Percentiles rank a stretch among this genome's conserved stretches.
Evolutionary conservation across 2,329 filamentous ascomycete genomes (phyloP).

Genomic region (Cercospora berteroae): DNA sequence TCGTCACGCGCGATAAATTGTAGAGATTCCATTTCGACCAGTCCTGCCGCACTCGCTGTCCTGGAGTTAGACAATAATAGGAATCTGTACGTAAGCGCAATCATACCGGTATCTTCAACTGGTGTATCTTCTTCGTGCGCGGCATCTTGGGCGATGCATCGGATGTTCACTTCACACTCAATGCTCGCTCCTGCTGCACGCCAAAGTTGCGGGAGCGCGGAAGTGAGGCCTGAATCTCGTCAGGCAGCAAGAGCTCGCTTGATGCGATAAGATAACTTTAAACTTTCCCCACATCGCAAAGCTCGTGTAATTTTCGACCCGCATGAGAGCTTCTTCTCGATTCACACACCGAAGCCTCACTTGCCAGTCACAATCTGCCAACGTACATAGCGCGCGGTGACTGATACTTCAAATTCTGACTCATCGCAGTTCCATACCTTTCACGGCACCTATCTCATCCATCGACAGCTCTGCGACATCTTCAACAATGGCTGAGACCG

Average conservation of each 20-base stretch:
- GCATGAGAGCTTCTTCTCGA: slow-evolving; percentile 2
- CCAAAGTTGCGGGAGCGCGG: slow-evolving; percentile 10
- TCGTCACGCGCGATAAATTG: slow-evolving; percentile 65
- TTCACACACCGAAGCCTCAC: slow-evolving; percentile 6
- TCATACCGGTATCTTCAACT: slow-evolving; percentile 52
- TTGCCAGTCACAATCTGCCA: neutral
- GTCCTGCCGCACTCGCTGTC: slow-evolving; percentile 85
- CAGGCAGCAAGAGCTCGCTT: slow-evolving; percentile 8
- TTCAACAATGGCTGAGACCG: slow-evolving; percentile 23
- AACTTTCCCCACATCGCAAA: slow-evolving; percentile 4
- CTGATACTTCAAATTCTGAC: neutral
- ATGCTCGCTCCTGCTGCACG: neutral
- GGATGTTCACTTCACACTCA: neutral
- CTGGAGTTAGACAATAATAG: slow-evolving; percentile 12
- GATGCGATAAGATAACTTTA: slow-evolving; percentile 1
- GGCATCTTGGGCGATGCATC: slow-evolving; percentile 26
- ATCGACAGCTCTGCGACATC: neutral
- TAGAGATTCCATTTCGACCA: slow-evolving; percentile 91
- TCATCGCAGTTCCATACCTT: neutral
- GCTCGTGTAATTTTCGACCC: slow-evolving; percentile 9
- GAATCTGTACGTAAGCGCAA: neutral
- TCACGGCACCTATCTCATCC: slow-evolving; percentile 10
- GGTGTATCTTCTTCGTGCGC: slow-evolving; percentile 57
- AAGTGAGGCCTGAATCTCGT: slow-evolving; percentile 6
- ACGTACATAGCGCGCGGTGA: neutral